Evolutionary conservation across 2,329 filamentous ascomycete genomes (phyloP), one percentile per base, ranked within the genome.

Genomic region (Fusarium temperatum): DNA sequence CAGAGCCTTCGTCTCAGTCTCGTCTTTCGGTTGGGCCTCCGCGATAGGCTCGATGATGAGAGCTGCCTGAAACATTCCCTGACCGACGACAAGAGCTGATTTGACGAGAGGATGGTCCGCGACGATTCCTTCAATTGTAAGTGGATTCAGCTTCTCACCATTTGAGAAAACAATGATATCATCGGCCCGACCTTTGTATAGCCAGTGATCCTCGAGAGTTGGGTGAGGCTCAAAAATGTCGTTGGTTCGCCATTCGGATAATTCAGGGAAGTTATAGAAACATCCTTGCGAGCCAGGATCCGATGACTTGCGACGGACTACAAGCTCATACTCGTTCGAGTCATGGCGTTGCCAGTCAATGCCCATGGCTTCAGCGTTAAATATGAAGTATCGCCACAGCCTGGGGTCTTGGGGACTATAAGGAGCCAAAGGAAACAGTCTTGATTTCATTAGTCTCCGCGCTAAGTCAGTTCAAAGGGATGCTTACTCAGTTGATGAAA

Each of bases 241-340:
- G 2, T 30, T 63, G 1, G 66, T 68, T 1, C 42, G 61, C 56
- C 56, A 68, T 18, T 68, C 64, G 3, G 32, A 55, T 8, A 68
- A 10, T 5, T 68, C 66, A 2, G 66, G 64, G 13, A 68, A 68
- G 0, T n/a, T 50, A 12, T 68, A 68, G 17, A 68, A 68, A 11
- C 42, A 38, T 0, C 55, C n/a, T 47, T 68, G 66, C 1, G 4
- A 18, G 1, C 28, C 66, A 5, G 66, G 63, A 1, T 63, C 30
- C 3, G 28, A n/a, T 11, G 58, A n/a, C 4, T 66, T 60, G 9
- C 65, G 65, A 2, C 45, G 35, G 20, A 68, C 15, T 1, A 68
- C 56, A n/a, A 63, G 44, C 5, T 68, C 66, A 5, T 63, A 68
- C 4, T 41, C 36, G 5, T 63, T 22, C 2, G 26, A 5, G 1